Percentiles rank a stretch among this genome's conserved stretches.
Conservation (phyloP, 1,284 basidiomycete genomes). For the Peniophora sp. region DNA sequence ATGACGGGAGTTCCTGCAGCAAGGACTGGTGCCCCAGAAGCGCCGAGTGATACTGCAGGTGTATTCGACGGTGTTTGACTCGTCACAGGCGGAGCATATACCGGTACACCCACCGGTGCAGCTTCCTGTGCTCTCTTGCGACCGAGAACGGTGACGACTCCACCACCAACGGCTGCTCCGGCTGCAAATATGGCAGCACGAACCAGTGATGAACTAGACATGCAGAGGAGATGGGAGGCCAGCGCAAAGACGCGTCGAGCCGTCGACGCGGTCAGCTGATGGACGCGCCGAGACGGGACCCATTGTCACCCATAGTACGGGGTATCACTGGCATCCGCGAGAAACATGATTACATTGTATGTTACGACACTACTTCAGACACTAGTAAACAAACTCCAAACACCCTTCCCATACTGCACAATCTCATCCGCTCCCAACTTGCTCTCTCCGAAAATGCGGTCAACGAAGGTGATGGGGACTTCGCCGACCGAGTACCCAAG, state of each 20-base stretch:
- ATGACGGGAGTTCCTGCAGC: slow-evolving; percentile 9
- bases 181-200: slow-evolving; percentile 67
- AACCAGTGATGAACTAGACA: slow-evolving; percentile 38
- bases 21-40: too few relatives aligned
- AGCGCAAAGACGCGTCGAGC: neutral
- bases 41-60: too few relatives aligned
- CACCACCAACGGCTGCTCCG: slow-evolving; percentile 63
- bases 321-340: too few relatives aligned
- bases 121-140: slow-evolving; percentile 17
- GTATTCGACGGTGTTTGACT: neutral
- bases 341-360: neutral
- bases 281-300: too few relatives aligned
- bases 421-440: slow-evolving; percentile 87
- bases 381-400: slow-evolving; percentile 71
- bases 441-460: slow-evolving; percentile 87
- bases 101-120: neutral
- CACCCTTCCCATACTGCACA: slow-evolving; percentile 83
- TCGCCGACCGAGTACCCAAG: slow-evolving; percentile 83
- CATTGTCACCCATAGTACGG: too few relatives aligned
- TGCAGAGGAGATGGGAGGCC: slow-evolving; percentile 10
- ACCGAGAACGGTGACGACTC: slow-evolving; percentile 44
- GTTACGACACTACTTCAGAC: slow-evolving; percentile 33
- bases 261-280: too few relatives aligned
- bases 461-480: slow-evolving; percentile 90
- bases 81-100: slow-evolving; percentile 4